Conservation (phyloP, 192 early-diverging fungal species). For the Podila verticillata region DNA sequence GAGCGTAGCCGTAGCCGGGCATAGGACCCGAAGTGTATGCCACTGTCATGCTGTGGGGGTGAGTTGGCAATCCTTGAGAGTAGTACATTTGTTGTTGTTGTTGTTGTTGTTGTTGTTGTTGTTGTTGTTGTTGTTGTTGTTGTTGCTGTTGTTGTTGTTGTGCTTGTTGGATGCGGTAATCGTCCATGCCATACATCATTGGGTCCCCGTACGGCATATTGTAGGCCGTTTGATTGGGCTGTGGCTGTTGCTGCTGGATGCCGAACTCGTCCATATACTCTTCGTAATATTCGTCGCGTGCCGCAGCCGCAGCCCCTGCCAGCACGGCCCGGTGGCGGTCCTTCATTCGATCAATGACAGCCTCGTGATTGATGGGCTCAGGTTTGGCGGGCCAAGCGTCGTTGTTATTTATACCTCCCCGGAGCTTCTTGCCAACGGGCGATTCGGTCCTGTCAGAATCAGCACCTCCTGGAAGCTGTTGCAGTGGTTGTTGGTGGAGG, state of each 20-base stretch:
- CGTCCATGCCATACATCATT: slow-evolving; percentile 32
- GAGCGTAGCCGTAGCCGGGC: slow-evolving; percentile 7
- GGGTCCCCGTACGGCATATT: slow-evolving; percentile 9
- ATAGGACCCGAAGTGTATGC: background rate
- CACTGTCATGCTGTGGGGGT: background rate
- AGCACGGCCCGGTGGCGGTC: slow-evolving; percentile 31
- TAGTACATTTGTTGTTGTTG: slow-evolving; percentile 12
- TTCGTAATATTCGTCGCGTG: slow-evolving; percentile 35
- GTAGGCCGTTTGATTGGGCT: slow-evolving; percentile 6
- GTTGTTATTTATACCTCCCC: background rate
- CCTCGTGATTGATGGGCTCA: slow-evolving; percentile 10
- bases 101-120: slow-evolving; percentile 11
- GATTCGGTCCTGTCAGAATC: background rate
- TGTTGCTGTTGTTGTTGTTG: background rate
- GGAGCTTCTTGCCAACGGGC: background rate
- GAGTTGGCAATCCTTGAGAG: slow-evolving; percentile 5
- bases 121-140: slow-evolving; percentile 28
- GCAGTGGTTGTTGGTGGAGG: slow-evolving; percentile 7
- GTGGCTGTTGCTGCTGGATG: slow-evolving; percentile 6
- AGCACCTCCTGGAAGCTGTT: background rate
- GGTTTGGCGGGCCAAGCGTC: background rate
- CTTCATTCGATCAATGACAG: slow-evolving; percentile 40
- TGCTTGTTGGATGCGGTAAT: slow-evolving; percentile 11
- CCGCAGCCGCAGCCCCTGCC: slow-evolving; percentile 15
- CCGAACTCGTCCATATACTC: slow-evolving; percentile 34